phyloP scores from a whole-genome alignment of 164 flowering plant genomes.

The Platanus orientalis region DNA sequence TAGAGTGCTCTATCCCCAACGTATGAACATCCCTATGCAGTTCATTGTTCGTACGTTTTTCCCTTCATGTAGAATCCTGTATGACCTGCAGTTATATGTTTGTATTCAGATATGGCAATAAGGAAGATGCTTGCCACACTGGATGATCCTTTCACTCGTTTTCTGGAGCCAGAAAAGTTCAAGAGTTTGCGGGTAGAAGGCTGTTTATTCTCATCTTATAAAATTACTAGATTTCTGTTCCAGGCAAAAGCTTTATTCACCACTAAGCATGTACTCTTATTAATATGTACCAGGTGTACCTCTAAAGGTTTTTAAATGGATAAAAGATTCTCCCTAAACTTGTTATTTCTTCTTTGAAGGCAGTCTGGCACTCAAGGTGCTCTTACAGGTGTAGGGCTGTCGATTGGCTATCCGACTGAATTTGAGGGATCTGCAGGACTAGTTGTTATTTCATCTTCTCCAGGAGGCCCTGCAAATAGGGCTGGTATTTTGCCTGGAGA shows the following conservation, averaged over 20 bases:
- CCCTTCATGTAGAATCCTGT: constrained; percentile 2
- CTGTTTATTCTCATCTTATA: constrained; percentile 20
- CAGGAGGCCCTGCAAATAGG: constrained; percentile 89
- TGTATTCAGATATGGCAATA: constrained; percentile 69
- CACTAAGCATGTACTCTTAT: background rate
- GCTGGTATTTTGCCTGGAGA: constrained; percentile 88
- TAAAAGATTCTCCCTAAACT: constrained; percentile 13
- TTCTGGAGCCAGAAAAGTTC: constrained; percentile 89
- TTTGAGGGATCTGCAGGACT: constrained; percentile 60
- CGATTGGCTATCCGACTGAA: constrained; percentile 76
- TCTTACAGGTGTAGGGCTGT: constrained; percentile 93
- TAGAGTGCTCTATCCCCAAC: background rate
- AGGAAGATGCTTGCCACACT: constrained; percentile 92
- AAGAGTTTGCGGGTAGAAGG: constrained; percentile 74
- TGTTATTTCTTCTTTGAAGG: constrained; percentile 54
- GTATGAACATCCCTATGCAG: background rate
- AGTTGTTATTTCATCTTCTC: constrained; percentile 82
- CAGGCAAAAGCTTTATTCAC: constrained; percentile 1
- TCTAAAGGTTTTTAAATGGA: background rate
- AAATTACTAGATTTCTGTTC: constrained; percentile 1
- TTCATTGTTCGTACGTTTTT: background rate
- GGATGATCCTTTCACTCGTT: constrained; percentile 93
- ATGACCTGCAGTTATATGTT: constrained; percentile 9
- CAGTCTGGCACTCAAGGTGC: constrained; percentile 99
- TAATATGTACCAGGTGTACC: background rate